Evolutionary conservation across 257 asterid genomes (phyloP), one percentile per base, ranked within the genome.

Genomic region (Lithospermum erythrorhizon): DNA sequence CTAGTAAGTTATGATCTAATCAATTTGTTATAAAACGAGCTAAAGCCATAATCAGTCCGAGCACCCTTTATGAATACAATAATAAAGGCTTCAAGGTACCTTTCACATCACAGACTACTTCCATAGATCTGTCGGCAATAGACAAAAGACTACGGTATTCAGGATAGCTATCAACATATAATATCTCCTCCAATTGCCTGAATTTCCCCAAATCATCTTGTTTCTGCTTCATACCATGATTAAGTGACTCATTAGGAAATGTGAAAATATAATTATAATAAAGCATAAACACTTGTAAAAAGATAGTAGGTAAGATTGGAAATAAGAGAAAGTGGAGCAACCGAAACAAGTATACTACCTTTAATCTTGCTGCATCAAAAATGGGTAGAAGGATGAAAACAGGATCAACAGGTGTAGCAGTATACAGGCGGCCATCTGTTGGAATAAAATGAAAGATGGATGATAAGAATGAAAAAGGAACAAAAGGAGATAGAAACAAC

Each of bases 301-400:
- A 41, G 52, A 57, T 13, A 9, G 47, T 20, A 24, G 8, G 58
- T 9, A 24, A 57, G 16, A 19, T n/a, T 47, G 47, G 23, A 53
- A 6, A n/a, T 20, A 27, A 24, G 45, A 54, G 52, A 15, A 59
- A 19, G 19, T 51, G 24, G 16, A 19, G 10, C 17, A 55, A 27
- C 29, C 59, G 29, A 47, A 25, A 20, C 16, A 54, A 47, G 21
- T 35, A 45, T 23, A 21, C 17, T 67, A 88, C 98, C 97, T 93
- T 78, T 94, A 89, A 81, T 57, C 95, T 86, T 57, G 97, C 99
- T 76, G 89, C 97, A 70, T 86, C 96, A 61, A 93, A 93, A 65
- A 86, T 63, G 41, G 99, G 99, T 77, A 93, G 65, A 52, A 93
- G 85, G 57, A 89, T 73, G 74, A 93, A 93, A 67, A 93, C 94